Percentiles rank a stretch among this genome's conserved stretches.
Evolutionary conservation across 1,139 yeast species (phyloP).

Genomic region (Suhomyces bribrorum): DNA sequence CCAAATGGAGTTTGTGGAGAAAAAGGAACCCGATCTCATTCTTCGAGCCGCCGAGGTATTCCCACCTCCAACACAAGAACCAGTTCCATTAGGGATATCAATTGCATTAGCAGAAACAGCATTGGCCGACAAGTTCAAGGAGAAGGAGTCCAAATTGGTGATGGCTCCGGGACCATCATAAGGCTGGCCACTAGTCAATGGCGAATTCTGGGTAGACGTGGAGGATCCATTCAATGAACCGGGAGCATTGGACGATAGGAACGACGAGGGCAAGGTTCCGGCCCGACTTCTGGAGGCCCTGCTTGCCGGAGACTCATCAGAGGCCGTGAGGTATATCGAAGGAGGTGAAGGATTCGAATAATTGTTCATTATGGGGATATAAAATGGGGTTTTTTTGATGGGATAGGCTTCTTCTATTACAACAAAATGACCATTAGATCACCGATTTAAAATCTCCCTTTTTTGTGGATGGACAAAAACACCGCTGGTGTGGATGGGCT

Average conservation of each 20-base stretch:
- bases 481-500: not conserved
- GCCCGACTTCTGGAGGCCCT: conserved; percentile 53
- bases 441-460: too few relatives aligned
- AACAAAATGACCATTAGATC: conserved; percentile 6
- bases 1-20: conserved; percentile 50
- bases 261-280: conserved; percentile 56
- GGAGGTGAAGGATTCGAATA: conserved; percentile 34
- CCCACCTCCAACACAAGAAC: conserved; percentile 5
- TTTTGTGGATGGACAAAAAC: too few relatives aligned
- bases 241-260: conserved; percentile 18
- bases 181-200: conserved; percentile 19
- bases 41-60: conserved; percentile 22
- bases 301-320: conserved; percentile 16
- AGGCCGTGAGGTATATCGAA: conserved; percentile 33
- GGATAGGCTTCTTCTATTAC: not conserved
- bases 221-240: conserved; percentile 7
- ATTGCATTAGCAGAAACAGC: conserved; percentile 21
- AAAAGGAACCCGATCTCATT: conserved; percentile 47
- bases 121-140: conserved; percentile 22
- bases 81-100: conserved; percentile 19
- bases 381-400: too few relatives aligned
- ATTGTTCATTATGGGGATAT: conserved; percentile 12
- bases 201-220: conserved; percentile 18
- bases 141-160: conserved; percentile 22
- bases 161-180: conserved; percentile 16